Evolutionary conservation across 306 rosid species (phyloP).

Genomic region (Vigna hirtella): DNA sequence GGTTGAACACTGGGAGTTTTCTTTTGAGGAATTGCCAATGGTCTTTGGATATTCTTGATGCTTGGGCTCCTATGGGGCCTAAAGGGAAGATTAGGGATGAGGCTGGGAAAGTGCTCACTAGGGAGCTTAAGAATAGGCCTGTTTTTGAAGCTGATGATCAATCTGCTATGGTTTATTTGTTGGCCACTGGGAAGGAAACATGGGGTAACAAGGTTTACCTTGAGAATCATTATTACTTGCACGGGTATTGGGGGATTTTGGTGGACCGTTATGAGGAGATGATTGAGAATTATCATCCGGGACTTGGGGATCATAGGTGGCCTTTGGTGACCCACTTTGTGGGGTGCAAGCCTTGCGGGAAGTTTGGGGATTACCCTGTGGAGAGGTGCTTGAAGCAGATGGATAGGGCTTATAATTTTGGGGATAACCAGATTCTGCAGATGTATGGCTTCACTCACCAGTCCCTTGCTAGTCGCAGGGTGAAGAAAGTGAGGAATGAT

Average conservation of each 20-base stretch:
- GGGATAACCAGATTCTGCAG: conserved; percentile 82
- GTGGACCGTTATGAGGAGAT: conserved; percentile 84
- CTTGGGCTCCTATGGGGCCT: conserved; percentile 98
- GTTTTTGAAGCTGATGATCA: conserved; percentile 93
- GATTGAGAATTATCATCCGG: conserved; percentile 78
- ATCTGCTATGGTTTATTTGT: conserved; percentile 81
- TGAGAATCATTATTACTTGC: conserved; percentile 70
- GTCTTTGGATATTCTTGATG: conserved; percentile 84
- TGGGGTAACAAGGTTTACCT: conserved; percentile 82
- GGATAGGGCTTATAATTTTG: conserved; percentile 88
- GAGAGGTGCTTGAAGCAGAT: conserved; percentile 81
- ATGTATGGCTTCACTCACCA: conserved; percentile 79
- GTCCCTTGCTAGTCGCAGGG: conserved; percentile 60
- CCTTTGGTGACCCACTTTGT: conserved; percentile 90
- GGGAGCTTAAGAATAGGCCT: conserved; percentile 72
- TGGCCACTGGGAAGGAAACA: conserved; percentile 55
- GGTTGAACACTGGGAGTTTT: conserved; percentile 82
- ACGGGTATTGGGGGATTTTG: conserved; percentile 87
- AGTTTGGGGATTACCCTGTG: conserved; percentile 82
- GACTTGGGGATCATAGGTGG: conserved; percentile 85
- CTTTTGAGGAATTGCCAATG: conserved; percentile 82
- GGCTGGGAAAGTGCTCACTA: conserved; percentile 81
- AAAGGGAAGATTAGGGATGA: conserved; percentile 90
- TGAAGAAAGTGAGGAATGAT: conserved; percentile 77
- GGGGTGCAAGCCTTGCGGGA: conserved; percentile 92